Percentiles rank a stretch among this genome's conserved stretches.
These are phyloP conservation scores for Fusarium chlamydosporum DNA, from an alignment of 2,329 filamentous ascomycete species.

Conservation along the genomic window DNA sequence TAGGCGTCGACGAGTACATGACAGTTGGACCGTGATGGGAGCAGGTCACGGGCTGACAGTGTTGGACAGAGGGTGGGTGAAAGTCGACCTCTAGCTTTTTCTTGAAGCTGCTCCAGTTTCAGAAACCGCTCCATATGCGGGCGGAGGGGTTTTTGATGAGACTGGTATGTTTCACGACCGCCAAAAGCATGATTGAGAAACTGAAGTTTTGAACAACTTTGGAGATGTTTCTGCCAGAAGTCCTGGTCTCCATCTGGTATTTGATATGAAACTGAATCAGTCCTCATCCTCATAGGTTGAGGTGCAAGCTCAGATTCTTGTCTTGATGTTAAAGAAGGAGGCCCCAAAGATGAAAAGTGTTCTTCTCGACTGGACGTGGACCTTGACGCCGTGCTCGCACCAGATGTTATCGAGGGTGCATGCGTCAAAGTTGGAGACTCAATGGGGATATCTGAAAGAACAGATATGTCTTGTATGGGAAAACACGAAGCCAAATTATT, in stretches of 20 bases:
- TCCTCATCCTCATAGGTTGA: not conserved
- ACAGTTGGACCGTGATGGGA: not conserved
- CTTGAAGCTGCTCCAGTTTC: not conserved
- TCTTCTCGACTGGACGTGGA: not conserved
- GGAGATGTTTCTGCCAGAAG: not conserved
- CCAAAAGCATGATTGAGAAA: constrained; percentile 1
- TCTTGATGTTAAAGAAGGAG: not conserved
- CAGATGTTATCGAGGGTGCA: not conserved
- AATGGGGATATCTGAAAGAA: not conserved
- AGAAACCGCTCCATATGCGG: not conserved
- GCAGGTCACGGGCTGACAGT: not conserved
- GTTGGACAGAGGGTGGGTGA: not conserved
- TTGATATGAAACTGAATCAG: not conserved
- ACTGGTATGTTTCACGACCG: not conserved
- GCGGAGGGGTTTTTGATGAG: not conserved
- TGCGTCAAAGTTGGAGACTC: not conserved
- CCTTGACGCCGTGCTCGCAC: not conserved
- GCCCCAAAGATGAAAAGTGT: not conserved
- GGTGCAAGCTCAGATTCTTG: not conserved
- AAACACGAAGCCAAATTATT: constrained; percentile 2
- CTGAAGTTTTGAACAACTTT: not conserved
- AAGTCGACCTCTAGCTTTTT: not conserved
- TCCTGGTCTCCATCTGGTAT: not conserved
- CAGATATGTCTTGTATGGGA: not conserved
- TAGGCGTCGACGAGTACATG: constrained; percentile 4